phyloP scores from a whole-genome alignment of 176 grass and related monocot species.

The Elaeis guineensis region DNA sequence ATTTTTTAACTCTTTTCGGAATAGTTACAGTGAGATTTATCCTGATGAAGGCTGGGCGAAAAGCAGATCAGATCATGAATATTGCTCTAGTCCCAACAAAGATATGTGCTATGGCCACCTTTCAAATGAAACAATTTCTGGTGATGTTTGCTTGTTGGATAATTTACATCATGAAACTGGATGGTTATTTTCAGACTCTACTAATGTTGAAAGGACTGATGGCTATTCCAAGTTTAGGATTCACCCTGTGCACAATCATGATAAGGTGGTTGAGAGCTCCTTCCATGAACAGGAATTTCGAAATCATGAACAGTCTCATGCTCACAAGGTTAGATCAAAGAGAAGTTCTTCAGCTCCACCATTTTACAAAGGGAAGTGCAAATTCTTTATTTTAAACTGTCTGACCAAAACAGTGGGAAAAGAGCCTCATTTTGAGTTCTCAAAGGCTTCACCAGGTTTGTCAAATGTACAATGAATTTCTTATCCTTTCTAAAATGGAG shows the following conservation, averaged over 20 bases:
- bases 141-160: slow-evolving; percentile 28
- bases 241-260: slow-evolving; percentile 15
- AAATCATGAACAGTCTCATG: slow-evolving; percentile 17
- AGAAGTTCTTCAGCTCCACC: slow-evolving; percentile 75
- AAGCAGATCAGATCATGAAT: slow-evolving; percentile 24
- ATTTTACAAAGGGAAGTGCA: slow-evolving; percentile 69
- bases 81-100: background rate
- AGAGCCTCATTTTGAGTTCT: slow-evolving; percentile 27
- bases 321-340: slow-evolving; percentile 38
- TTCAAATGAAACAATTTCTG: slow-evolving; percentile 11
- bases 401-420: slow-evolving; percentile 22
- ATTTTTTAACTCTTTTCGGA: slow-evolving; percentile 15
- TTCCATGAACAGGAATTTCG: slow-evolving; percentile 27
- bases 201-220: slow-evolving; percentile 21
- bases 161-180: slow-evolving; percentile 26
- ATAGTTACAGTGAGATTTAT: slow-evolving; percentile 23
- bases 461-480: background rate
- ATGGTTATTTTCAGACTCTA: slow-evolving; percentile 29
- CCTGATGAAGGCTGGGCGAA: slow-evolving; percentile 24
- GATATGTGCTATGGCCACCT: slow-evolving; percentile 14
- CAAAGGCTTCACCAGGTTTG: slow-evolving; percentile 41
- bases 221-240: slow-evolving; percentile 13
- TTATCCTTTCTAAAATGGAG: no score
- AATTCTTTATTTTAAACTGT: slow-evolving; percentile 48
- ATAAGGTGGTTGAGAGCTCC: slow-evolving; percentile 18